Percentiles rank a stretch among this genome's conserved stretches.
Evolutionary conservation across 495 filamentous ascomycete species (phyloP).

Genomic region (Neurospora sp.): DNA sequence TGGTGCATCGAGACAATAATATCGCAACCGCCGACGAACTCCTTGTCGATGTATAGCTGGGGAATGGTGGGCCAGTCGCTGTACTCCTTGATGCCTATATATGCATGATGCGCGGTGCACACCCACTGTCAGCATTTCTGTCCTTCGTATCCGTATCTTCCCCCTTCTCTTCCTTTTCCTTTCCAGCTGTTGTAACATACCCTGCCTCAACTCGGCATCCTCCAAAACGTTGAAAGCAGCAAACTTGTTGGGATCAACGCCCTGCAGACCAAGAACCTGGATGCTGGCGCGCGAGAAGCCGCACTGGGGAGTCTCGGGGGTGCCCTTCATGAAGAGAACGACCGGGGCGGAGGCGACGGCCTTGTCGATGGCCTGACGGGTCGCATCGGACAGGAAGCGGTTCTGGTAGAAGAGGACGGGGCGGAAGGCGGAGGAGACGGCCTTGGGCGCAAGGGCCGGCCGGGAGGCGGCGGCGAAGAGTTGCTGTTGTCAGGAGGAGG

Average conservation of each 20-base stretch:
- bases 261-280: constrained; percentile 88
- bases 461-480: constrained; percentile 7
- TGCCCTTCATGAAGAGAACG: constrained; percentile 98
- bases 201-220: constrained; percentile 74
- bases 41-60: constrained; percentile 87
- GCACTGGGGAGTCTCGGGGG: constrained; percentile 93
- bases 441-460: neutral
- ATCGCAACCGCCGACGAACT: constrained; percentile 95
- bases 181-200: constrained; percentile 39
- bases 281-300: constrained; percentile 93
- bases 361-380: constrained; percentile 71
- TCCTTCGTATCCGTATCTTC: neutral
- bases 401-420: constrained; percentile 28
- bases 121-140: neutral
- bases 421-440: constrained; percentile 1
- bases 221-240: constrained; percentile 94
- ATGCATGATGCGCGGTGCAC: neutral
- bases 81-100: constrained; percentile 89
- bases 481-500: constrained; percentile 1
- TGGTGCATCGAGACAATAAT: constrained; percentile 97
- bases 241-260: constrained; percentile 94
- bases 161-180: neutral
- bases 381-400: constrained; percentile 69
- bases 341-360: constrained; percentile 78
- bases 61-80: constrained; percentile 99